Evolutionary conservation across 2,329 filamentous ascomycete genomes (phyloP).

Genomic region (Diaporthe sp.): DNA sequence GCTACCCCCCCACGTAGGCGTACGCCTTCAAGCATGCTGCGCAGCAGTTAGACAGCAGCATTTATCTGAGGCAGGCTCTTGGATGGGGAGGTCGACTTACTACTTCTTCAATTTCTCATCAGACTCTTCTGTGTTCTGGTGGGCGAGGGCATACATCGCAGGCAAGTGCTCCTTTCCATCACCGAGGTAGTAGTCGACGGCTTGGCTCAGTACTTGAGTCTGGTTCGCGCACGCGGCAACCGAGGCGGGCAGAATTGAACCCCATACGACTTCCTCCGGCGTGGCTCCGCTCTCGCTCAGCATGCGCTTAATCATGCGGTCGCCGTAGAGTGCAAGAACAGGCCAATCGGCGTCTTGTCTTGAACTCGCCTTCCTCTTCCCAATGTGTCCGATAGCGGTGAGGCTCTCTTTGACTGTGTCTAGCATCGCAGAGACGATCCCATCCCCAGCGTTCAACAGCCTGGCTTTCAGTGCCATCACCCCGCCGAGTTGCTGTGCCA

Average conservation of each 20-base stretch:
- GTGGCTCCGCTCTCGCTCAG: conserved; percentile 63
- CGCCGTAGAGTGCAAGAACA: conserved; percentile 67
- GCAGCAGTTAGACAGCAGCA: conserved; percentile 46
- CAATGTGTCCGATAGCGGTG: not conserved
- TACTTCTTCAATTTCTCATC: conserved; percentile 58
- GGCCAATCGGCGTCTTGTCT: conserved; percentile 49
- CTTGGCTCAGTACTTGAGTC: conserved; percentile 68
- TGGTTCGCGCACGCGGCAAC: conserved; percentile 70
- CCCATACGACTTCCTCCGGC: conserved; percentile 67
- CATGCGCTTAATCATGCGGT: conserved; percentile 67
- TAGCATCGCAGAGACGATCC: not conserved
- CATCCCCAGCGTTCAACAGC: not conserved
- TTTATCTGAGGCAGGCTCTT: not conserved
- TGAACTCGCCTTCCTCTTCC: not conserved
- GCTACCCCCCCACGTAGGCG: conserved; percentile 66
- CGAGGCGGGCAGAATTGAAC: conserved; percentile 68
- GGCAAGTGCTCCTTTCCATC: conserved; percentile 62
- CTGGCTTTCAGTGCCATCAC: not conserved
- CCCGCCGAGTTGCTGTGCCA: conserved; percentile 51
- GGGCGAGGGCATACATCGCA: conserved; percentile 65
- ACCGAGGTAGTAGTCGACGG: conserved; percentile 71
- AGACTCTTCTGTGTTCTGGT: conserved; percentile 61
- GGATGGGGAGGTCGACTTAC: conserved; percentile 42
- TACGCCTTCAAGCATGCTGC: conserved; percentile 66
- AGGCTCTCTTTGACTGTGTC: conserved; percentile 48